Evolutionary conservation across 1,284 basidiomycete genomes (phyloP), one percentile per base, ranked within the genome.

Genomic region (Ustilago esculenta): DNA sequence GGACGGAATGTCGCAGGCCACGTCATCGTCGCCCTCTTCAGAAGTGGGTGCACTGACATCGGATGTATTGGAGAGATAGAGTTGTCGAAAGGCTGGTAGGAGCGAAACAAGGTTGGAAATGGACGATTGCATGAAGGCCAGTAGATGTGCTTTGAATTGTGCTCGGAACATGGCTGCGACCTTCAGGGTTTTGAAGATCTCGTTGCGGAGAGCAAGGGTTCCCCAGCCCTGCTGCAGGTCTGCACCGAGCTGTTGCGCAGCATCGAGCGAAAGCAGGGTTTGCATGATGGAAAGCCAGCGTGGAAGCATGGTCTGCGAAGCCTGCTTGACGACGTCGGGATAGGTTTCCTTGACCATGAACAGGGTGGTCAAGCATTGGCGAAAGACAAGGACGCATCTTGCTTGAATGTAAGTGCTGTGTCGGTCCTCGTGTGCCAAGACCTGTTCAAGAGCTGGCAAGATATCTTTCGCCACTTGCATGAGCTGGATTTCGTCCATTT

Each of bases 281-380:
- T 75, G 56, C 56, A 81, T 70, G 9, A 70, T 68, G 9, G 49
- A 27, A 3, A 80, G 60, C 95, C 95, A 98, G 12, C 89, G 86
- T 0, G 94, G 92, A 5, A 96, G 86, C 42, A 97, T 88, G 32
- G 88, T 87, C 25, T 87, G 87, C 12, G 88, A 87, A 0, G 93
- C 92, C 74, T 91, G 89, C 76, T 91, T 90, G 39, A 92, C 91
- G 0, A 91, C 87, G 44, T 90, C 88, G 0, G 93, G 92, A 74
- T 94, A 90, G 72, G 92, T 89, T 37, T 94, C 92, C 80, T 92
- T 93, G 58, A 98, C 92, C 89, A 94, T 98, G 83, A 90, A 93
- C 17, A 98, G 85, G 9, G 92, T 90, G 50, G 89, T 88, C 12
- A 97, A 86, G 77, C 93, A 92, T 84, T 98, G 92, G 25, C 90